Percentiles rank a stretch among this genome's conserved stretches.
These are phyloP conservation scores for Colletotrichum sp. DNA, from an alignment of 2,329 filamentous ascomycete genomes.

Conservation along the genomic window DNA sequence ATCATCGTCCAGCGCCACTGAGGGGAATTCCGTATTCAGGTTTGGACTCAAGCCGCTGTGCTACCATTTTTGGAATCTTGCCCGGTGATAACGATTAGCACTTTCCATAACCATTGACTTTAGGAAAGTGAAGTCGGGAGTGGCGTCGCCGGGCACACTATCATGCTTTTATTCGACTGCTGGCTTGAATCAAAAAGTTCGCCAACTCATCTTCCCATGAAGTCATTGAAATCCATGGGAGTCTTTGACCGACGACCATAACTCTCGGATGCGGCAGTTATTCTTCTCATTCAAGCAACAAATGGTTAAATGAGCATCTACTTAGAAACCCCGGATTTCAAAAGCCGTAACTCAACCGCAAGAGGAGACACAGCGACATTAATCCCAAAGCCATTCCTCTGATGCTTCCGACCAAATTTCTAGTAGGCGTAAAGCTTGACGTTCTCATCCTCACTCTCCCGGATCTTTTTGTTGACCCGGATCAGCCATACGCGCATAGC, in stretches of 20 bases:
- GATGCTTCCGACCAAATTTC: neutral
- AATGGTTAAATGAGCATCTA: neutral
- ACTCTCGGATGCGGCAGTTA: neutral
- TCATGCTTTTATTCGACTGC: neutral
- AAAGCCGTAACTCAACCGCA: neutral
- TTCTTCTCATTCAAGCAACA: neutral
- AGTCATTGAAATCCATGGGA: neutral
- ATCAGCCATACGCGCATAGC: conserved; percentile 24
- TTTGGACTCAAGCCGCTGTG: neutral
- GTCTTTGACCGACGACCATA: neutral
- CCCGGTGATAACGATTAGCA: neutral
- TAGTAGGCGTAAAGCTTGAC: conserved; percentile 26
- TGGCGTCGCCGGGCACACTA: neutral
- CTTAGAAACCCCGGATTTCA: neutral
- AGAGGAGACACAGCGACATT: neutral
- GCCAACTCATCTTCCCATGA: neutral
- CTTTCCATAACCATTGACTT: neutral
- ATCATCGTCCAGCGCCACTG: neutral
- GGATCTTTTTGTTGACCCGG: conserved; percentile 25
- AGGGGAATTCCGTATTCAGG: neutral
- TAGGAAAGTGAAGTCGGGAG: neutral
- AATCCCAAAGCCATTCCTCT: neutral
- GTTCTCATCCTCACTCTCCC: conserved; percentile 22
- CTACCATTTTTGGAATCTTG: neutral
- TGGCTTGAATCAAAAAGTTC: neutral